Base-by-base conservation (phyloP, 805 yeast genomes). In the Nakazawaea molendinolei region DNA sequence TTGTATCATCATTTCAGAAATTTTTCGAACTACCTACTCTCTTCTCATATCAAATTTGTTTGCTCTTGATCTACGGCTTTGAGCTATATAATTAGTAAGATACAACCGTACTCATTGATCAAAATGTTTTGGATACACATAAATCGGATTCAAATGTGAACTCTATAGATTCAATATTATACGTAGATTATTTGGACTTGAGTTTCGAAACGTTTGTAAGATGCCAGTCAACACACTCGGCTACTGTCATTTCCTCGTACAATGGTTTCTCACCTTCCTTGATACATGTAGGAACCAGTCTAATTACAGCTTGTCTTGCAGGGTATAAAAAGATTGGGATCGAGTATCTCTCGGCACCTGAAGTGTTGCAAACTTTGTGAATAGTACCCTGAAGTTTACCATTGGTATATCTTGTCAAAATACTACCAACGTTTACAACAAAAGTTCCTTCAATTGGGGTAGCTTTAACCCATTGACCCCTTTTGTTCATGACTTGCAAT, bases 391-490 rank as follows among this genome's bases (percentile, higher is more conserved):
- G 51, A 28, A 60, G 52, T 21, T 44, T 36, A 38, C 58, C 65
- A 44, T 63, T 64, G 9, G 67, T 52, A 51, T 60, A 53, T 41
- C 67, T 48, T 45, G 48, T 52, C 33, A 64, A 41, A 32, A 55
- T 49, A 40, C 64, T 69, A 5, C 64, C 69, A 19, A 60, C 52
- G 38, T 64, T 64, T 28, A 60, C 56, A 8, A 65, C 61, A 25
- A 56, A 45, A 5, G 65, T 43, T 3, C 51, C 54, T 14, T 48
- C 48, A 4, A 60, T 51, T 6, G 58, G 58, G 9, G 63, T 61
- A 3, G 56, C 65, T 25, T 51, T 47, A 16, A 59, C 47, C 49
- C 51, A 52, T 17, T 57, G 53, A 8, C 55, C 56, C 5, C 46
- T 36, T 22, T 53, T 49, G 33, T 53, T 51, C 21, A 58, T 49